Conservation (phyloP, 2,329 filamentous ascomycete species). For the Colletotrichum coccodes region DNA sequence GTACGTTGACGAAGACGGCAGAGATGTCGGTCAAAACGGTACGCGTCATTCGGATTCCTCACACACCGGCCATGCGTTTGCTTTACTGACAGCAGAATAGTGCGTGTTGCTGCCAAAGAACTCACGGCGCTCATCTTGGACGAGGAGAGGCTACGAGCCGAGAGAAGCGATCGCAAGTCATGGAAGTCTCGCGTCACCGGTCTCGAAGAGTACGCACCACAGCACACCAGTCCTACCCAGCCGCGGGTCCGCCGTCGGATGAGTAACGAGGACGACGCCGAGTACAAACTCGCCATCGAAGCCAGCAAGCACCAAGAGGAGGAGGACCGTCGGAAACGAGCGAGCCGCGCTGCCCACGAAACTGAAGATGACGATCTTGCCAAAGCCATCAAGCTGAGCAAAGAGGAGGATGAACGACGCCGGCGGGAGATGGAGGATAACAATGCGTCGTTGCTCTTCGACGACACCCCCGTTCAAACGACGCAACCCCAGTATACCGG, state of each 20-base stretch:
- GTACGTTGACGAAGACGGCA: constrained; percentile 94
- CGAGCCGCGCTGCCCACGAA: constrained; percentile 62
- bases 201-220: constrained; percentile 80
- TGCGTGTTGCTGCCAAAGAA: constrained; percentile 95
- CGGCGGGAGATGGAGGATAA: constrained; percentile 86
- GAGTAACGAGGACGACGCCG: constrained; percentile 81
- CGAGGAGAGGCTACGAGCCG: constrained; percentile 89
- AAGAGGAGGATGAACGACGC: constrained; percentile 91
- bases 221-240: constrained; percentile 48
- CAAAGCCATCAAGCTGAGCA: constrained; percentile 94
- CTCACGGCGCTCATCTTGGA: constrained; percentile 91
- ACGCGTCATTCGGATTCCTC: constrained; percentile 41
- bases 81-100: constrained; percentile 60
- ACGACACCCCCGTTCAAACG: constrained; percentile 69
- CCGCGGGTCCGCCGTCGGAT: constrained; percentile 57
- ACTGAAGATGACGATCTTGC: constrained; percentile 86
- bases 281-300: constrained; percentile 91
- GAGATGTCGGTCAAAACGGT: constrained; percentile 98
- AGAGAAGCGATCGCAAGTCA: constrained; percentile 89
- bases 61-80: neutral
- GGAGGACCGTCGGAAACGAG: constrained; percentile 82
- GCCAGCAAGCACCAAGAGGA: constrained; percentile 96
- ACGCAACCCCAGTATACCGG: constrained; percentile 82
- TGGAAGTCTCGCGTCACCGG: constrained; percentile 98
- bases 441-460: constrained; percentile 89